Percentiles rank a stretch among this genome's conserved stretches.
These are phyloP conservation scores for Fraxinus excelsior DNA, from an alignment of 257 asterid genomes.

Conservation along the genomic window DNA sequence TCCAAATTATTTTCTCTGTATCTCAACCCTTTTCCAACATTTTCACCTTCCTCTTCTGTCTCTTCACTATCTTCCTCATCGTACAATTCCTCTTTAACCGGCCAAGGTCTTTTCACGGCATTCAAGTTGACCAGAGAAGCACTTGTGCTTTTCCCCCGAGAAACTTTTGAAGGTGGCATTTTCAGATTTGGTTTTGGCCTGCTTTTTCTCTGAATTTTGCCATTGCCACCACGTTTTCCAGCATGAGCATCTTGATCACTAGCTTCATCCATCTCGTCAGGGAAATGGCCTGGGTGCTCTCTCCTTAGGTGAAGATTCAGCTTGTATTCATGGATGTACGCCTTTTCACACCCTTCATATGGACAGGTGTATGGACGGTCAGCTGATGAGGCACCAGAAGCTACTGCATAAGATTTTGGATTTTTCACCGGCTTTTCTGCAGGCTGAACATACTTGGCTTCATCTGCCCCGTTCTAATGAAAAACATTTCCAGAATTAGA, in stretches of 20 bases:
- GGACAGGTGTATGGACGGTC: constrained; percentile 95
- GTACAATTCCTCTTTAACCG: constrained; percentile 48
- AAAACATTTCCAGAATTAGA: constrained; percentile 2
- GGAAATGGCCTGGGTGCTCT: constrained; percentile 94
- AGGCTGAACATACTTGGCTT: constrained; percentile 47
- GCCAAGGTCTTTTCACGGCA: constrained; percentile 58
- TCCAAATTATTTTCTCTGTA: constrained; percentile 61
- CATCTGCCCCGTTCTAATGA: constrained; percentile 50
- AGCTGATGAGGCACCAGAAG: constrained; percentile 61
- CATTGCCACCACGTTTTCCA: constrained; percentile 53
- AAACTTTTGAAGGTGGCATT: constrained; percentile 2
- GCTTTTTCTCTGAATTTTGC: constrained; percentile 58
- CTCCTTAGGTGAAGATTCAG: constrained; percentile 89
- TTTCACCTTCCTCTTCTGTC: constrained; percentile 91
- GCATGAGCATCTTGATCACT: constrained; percentile 73
- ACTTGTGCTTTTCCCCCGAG: constrained; percentile 44
- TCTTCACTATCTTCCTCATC: constrained; percentile 97
- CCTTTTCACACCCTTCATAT: constrained; percentile 92
- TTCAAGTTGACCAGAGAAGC: constrained; percentile 53
- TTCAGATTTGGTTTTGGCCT: constrained; percentile 78
- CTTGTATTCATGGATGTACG: constrained; percentile 99
- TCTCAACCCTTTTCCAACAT: constrained; percentile 75
- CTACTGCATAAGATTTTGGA: constrained; percentile 54
- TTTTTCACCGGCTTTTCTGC: constrained; percentile 70
- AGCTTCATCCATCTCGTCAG: constrained; percentile 77